These are phyloP conservation scores for Fusarium udum DNA, from an alignment of 2,329 filamentous ascomycete genomes.

Conservation along the genomic window DNA sequence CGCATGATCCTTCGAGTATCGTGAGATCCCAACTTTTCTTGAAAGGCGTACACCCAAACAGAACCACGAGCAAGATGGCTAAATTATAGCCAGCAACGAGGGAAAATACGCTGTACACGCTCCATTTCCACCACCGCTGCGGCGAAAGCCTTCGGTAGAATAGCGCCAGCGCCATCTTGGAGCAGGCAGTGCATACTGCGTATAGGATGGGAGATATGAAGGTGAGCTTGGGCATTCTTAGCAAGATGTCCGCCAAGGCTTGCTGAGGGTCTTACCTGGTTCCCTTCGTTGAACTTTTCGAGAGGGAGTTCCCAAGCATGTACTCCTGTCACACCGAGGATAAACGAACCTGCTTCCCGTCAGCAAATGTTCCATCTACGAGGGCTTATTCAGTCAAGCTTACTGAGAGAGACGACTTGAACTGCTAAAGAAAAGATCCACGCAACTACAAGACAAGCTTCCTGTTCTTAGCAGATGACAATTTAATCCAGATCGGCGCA, in stretches of 20 bases:
- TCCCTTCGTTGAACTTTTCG: constrained; percentile 23
- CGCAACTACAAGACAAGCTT: constrained; percentile 30
- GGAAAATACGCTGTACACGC: constrained; percentile 44
- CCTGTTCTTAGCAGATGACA: not conserved
- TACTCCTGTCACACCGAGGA: constrained; percentile 37
- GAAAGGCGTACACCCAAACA: constrained; percentile 53
- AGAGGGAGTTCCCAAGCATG: constrained; percentile 47
- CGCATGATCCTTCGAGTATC: constrained; percentile 50
- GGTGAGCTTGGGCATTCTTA: constrained; percentile 28
- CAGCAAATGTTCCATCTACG: not conserved
- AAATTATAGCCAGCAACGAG: constrained; percentile 47
- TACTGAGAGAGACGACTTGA: constrained; percentile 30
- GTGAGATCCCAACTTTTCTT: constrained; percentile 44
- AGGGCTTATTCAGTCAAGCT: not conserved
- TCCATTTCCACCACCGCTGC: constrained; percentile 46
- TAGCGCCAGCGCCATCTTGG: constrained; percentile 51
- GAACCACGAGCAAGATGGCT: constrained; percentile 47
- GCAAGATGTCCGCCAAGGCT: not conserved
- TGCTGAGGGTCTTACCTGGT: not conserved
- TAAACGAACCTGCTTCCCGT: constrained; percentile 16
- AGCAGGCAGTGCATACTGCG: constrained; percentile 43
- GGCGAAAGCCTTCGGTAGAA: constrained; percentile 53
- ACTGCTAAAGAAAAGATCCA: constrained; percentile 38
- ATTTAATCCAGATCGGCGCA: not conserved
- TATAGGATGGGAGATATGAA: constrained; percentile 37